Conservation (phyloP, 2,329 filamentous ascomycete genomes). For the Colletotrichum eleusines region DNA sequence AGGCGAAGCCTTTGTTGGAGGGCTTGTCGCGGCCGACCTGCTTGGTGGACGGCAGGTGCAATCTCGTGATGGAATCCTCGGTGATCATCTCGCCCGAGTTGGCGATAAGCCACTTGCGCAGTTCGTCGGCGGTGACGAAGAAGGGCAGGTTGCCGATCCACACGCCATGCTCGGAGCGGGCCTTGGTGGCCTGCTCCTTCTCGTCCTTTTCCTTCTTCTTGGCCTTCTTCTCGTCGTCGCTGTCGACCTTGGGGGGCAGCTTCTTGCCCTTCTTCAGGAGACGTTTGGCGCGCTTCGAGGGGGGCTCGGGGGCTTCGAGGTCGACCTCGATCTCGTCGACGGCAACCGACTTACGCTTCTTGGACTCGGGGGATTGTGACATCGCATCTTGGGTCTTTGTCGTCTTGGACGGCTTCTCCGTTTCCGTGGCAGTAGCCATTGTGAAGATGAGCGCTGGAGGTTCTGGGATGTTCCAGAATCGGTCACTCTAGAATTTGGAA, state of each 20-base stretch:
- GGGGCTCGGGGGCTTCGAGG: conserved; percentile 87
- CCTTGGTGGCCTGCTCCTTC: conserved; percentile 55
- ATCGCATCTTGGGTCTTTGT: conserved; percentile 11
- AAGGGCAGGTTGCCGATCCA: conserved; percentile 99
- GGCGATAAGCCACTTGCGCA: conserved; percentile 84
- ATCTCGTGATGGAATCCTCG: conserved; percentile 80
- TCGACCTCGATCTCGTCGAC: conserved; percentile 89
- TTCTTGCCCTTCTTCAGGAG: conserved; percentile 86
- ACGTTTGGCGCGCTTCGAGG: conserved; percentile 93
- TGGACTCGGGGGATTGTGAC: conserved; percentile 52
- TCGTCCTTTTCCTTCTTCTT: conserved; percentile 55
- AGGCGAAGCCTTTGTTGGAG: conserved; percentile 93
- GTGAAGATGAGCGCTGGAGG: not conserved
- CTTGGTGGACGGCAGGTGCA: conserved; percentile 80
- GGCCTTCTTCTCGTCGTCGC: conserved; percentile 56
- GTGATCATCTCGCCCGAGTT: conserved; percentile 75
- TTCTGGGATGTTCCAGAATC: not conserved
- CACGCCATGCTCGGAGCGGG: conserved; percentile 84
- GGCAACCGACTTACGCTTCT: conserved; percentile 77
- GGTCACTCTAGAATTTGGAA: not conserved
- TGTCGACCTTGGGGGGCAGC: conserved; percentile 59
- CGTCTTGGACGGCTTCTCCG: conserved; percentile 22
- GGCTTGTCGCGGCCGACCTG: conserved; percentile 58
- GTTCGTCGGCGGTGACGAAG: conserved; percentile 77
- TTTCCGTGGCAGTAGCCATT: conserved; percentile 30